Percentiles rank a stretch among this genome's conserved stretches.
Evolutionary conservation across 164 flowering plant species (phyloP).

Genomic region (Tetracentron sinense): DNA sequence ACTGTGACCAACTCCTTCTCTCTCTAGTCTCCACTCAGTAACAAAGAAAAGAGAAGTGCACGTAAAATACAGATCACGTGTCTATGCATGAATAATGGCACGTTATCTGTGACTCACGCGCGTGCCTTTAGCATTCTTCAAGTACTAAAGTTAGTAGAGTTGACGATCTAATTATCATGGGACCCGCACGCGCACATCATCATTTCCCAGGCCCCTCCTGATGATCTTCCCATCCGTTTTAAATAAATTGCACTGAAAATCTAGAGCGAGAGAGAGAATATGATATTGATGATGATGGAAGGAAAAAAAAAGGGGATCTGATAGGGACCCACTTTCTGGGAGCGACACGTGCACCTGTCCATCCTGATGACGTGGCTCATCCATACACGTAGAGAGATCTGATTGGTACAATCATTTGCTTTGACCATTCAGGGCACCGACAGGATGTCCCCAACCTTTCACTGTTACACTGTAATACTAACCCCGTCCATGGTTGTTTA

Average conservation of each 20-base stretch:
- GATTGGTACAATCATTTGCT: slow-evolving; percentile 13
- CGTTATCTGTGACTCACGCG: too few relatives aligned
- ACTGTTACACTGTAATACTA: neutral
- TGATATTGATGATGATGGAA: neutral
- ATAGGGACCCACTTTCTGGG: neutral
- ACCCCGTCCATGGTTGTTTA: too few relatives aligned
- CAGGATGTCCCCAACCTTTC: slow-evolving; percentile 13
- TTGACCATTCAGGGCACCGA: slow-evolving; percentile 21
- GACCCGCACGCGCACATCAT: neutral
- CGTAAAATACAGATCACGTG: too few relatives aligned
- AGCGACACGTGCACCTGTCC: slow-evolving; percentile 1
- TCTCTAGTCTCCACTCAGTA: too few relatives aligned
- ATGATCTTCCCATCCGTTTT: neutral
- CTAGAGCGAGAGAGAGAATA: slow-evolving; percentile 2
- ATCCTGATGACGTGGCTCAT: neutral
- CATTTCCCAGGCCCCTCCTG: neutral
- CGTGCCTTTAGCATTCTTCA: too few relatives aligned
- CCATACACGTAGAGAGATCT: slow-evolving; percentile 3
- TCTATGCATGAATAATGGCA: too few relatives aligned
- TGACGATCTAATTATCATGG: too few relatives aligned
- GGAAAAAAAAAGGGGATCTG: neutral
- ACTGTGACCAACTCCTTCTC: too few relatives aligned
- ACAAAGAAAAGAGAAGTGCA: too few relatives aligned
- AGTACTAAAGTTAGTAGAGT: too few relatives aligned
- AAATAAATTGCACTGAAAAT: neutral